Conservation (phyloP, 2,329 filamentous ascomycete species). For the Trichoderma polysporum region DNA sequence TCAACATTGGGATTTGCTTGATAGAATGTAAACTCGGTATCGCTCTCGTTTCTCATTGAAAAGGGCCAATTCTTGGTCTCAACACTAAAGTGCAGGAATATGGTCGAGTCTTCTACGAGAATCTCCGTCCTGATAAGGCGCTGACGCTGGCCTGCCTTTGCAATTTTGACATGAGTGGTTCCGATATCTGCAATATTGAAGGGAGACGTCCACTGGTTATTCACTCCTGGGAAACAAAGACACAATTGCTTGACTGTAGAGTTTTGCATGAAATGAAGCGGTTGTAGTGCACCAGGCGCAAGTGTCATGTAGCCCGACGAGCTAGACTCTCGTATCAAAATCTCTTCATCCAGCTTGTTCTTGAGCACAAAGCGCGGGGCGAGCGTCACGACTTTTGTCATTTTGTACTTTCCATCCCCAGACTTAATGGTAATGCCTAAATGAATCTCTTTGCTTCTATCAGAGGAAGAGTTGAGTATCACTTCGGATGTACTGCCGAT, state of each 20-base stretch:
- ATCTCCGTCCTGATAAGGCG: constrained; percentile 84
- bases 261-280: constrained; percentile 86
- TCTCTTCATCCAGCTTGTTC: constrained; percentile 85
- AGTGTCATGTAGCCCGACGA: constrained; percentile 82
- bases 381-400: constrained; percentile 93
- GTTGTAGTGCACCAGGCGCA: constrained; percentile 74
- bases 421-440: constrained; percentile 85
- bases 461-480: constrained; percentile 77
- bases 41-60: constrained; percentile 97
- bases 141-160: constrained; percentile 86
- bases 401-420: constrained; percentile 95
- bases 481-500: constrained; percentile 92
- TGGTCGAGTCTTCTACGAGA: constrained; percentile 86
- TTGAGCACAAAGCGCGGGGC: constrained; percentile 91
- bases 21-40: constrained; percentile 94
- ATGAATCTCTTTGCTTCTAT: constrained; percentile 78
- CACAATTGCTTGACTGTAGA: constrained; percentile 83
- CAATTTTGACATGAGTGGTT: constrained; percentile 88
- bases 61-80: constrained; percentile 98
- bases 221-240: constrained; percentile 87
- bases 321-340: constrained; percentile 87
- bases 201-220: constrained; percentile 96
- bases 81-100: constrained; percentile 86
- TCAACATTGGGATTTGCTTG: constrained; percentile 92
- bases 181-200: constrained; percentile 97